Evolutionary conservation across 129 eudicot species (phyloP).

Genomic region (Escallonia rubra): DNA sequence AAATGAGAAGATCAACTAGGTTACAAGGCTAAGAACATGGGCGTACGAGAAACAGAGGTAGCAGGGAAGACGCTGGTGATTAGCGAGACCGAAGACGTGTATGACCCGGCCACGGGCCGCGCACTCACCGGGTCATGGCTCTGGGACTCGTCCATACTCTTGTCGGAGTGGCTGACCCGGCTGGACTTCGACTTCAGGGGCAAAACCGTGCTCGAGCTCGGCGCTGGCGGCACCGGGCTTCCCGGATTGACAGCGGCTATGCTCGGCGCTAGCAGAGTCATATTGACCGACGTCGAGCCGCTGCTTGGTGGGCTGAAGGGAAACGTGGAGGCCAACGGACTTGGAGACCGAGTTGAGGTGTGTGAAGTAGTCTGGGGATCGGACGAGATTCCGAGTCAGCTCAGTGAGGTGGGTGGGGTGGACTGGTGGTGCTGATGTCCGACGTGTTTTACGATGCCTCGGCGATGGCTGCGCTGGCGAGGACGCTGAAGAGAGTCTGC

Average conservation of each 20-base stretch:
- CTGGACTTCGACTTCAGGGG: constrained; percentile 6
- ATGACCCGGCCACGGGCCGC: constrained; percentile 16
- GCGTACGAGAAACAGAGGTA: constrained; percentile 2
- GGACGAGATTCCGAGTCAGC: constrained; percentile 17
- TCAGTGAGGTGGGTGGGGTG: constrained; percentile 12
- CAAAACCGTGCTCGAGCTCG: constrained; percentile 23
- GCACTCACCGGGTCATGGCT: constrained; percentile 31
- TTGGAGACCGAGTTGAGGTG: constrained; percentile 20
- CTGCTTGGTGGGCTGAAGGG: constrained; percentile 12
- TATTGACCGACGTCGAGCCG: constrained; percentile 24
- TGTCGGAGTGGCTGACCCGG: constrained; percentile 15
- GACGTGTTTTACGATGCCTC: constrained; percentile 25
- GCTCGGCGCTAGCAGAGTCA: constrained; percentile 20
- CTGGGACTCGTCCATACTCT: constrained; percentile 25
- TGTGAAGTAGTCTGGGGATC: constrained; percentile 20
- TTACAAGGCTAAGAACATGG: background rate
- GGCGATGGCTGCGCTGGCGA: constrained; percentile 20
- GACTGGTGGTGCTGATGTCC: constrained; percentile 23
- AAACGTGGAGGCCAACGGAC: constrained; percentile 31
- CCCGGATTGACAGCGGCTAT: constrained; percentile 27
- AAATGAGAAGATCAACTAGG: too few relatives aligned
- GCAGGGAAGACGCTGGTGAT: constrained; percentile 6
- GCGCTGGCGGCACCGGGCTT: constrained; percentile 24
- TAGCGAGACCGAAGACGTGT: constrained; percentile 23
- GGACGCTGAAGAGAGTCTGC: constrained; percentile 21